A percentile compares a stretch with the other conserved stretches of the same genome.
phyloP scores from a whole-genome alignment of 495 filamentous ascomycete species.

The Penicillium canariense region DNA sequence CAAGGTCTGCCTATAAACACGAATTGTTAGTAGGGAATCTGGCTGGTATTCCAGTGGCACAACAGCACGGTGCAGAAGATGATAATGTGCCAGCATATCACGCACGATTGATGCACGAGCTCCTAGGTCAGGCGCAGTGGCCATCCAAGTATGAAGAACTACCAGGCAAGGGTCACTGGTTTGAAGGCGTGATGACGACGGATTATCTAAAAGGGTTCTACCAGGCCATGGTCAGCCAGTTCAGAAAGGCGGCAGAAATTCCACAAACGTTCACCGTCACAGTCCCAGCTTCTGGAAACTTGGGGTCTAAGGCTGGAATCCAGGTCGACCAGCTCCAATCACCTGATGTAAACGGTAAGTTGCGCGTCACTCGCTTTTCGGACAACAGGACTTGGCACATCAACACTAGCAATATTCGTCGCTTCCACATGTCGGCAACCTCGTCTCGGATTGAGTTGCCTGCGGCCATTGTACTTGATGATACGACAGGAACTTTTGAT shows the following conservation, averaged over 20 bases:
- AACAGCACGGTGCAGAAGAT: constrained; percentile 56
- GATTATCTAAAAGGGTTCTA: constrained; percentile 44
- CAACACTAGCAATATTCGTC: background rate
- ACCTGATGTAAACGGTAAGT: constrained; percentile 44
- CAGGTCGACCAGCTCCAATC: constrained; percentile 44
- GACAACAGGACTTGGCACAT: constrained; percentile 1
- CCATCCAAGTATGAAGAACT: constrained; percentile 51
- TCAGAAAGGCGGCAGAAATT: constrained; percentile 1
- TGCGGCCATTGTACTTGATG: background rate
- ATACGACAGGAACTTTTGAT: background rate
- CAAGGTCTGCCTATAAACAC: constrained; percentile 53
- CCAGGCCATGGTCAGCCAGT: constrained; percentile 1
- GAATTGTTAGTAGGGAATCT: constrained; percentile 53
- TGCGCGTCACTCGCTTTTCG: constrained; percentile 26
- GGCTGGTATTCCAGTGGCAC: constrained; percentile 52
- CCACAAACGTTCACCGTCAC: constrained; percentile 43
- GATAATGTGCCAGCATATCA: constrained; percentile 60
- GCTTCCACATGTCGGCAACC: background rate
- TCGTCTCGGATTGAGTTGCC: background rate
- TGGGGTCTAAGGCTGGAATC: constrained; percentile 50
- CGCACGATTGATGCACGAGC: constrained; percentile 51
- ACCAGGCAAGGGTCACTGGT: constrained; percentile 52
- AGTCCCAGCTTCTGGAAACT: constrained; percentile 49
- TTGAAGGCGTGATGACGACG: constrained; percentile 49
- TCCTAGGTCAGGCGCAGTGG: constrained; percentile 40